Base-by-base conservation (phyloP, 1,139 yeast species). In the Geotrichum siamense region DNA sequence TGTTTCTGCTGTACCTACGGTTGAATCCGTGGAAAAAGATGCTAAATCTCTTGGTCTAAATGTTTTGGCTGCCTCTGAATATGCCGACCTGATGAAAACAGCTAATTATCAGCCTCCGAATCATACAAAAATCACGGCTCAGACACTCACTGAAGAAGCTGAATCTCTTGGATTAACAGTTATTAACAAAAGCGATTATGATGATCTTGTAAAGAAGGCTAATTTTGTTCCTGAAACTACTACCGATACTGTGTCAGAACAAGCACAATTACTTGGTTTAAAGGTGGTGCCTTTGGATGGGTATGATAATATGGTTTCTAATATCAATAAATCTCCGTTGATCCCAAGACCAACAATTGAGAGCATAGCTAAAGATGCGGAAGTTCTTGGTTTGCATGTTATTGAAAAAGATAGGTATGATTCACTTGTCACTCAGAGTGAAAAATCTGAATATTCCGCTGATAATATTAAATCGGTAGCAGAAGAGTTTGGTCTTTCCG, bases 301-400 rank as follows among this genome's bases (percentile, higher is more conserved):
- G 49, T 76, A 70, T 45, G 69, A 71, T 1, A 49, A 41, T 3
- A 48, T 47, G n/a, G 30, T 39, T 17, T 27, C 32, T 6, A 41
- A 53, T 16, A 41, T 52, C 15, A 53, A 54, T 2, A 20, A 34
- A 5, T 45, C 48, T n/a, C 57, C 49, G 30, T 43, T 58, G 2
- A 38, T 38, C 6, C 51, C 51, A 5, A 53, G 56, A 31, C 38
- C 48, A 21, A 41, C 43, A 16, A 30, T 48, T 9, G 53, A 50
- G 12, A 51, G 50, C 3, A 26, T 49, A 4, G 21, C 33, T 6
- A 29, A 28, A 2, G 33, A 31, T 21, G 48, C 49, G 2, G 34
- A 34, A 2, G 13, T 13, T 4, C 22, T 36, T 6, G 45, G 45
- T 1, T 28, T 43, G 13, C 34, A 43, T 13, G 31, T 43, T 3